Base-by-base conservation (phyloP, 768 basidiomycete species). In the Stropharia rugosoannulata region DNA sequence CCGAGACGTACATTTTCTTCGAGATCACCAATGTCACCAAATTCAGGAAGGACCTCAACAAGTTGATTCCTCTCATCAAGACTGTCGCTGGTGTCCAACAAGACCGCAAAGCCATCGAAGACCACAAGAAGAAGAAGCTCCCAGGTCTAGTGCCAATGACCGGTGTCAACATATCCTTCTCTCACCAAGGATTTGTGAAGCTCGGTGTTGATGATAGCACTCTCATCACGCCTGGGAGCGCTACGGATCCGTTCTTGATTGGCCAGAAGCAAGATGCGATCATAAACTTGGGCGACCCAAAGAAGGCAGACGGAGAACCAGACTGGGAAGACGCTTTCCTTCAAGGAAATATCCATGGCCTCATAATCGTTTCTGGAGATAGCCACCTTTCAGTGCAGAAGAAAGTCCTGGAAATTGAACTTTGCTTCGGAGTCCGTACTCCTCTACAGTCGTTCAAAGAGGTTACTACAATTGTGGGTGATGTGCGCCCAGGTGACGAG, bases 151-250 rank as follows among this genome's bases (percentile, higher is more conserved):
- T 80, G 54, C 73, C 70, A n/a, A 62, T 80, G 49, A 66, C 67
- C 8, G 78, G 77, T 10, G 71, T 82, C 52, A 84, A 83, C 66
- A 73, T 84, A 37, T 71, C 81, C 5, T 82, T 85, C 67, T 80
- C 82, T 5, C 77, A 79, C 22, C 64, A 67, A n/a, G 83, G 82
- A 11, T 73, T 84, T 40, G 60, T 44, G 4, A 69, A 70, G 73
- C 62, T 83, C 22, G 74, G 71, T 3, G 68, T 80, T 47, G 70
- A 70, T 45, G 79, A 80, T 50, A 62, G 67, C 22, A 69, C 63
- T 22, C 57, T 82, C 37, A 10, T 22, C 3, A 64, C 68, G 2
- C 73, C 75, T 44, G 45, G 67, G 3, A 60, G 55, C 7, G 44
- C 16, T 5, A 41, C 46, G 19, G 58, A 64, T 19, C 62, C 68